Evolutionary conservation across 331 rosid genomes (phyloP).

Genomic region (Malus hybrid): DNA sequence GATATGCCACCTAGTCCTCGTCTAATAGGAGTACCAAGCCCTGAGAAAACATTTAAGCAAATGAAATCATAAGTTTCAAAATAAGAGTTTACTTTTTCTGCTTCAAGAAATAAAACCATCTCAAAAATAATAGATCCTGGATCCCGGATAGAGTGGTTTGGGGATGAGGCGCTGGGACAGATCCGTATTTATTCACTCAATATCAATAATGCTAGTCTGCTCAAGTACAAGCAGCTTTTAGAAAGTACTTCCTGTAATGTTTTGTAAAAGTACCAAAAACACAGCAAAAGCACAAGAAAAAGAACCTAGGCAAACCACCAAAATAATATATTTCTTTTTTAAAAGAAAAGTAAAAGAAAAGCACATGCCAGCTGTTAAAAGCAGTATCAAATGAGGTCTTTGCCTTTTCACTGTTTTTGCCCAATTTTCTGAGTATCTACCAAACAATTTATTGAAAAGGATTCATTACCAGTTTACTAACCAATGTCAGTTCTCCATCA

Average conservation of each 20-base stretch:
- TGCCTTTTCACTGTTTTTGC: background rate
- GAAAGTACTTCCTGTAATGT: background rate
- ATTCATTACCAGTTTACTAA: background rate
- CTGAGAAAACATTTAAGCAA: constrained; percentile 21
- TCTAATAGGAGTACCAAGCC: constrained; percentile 82
- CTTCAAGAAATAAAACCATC: background rate
- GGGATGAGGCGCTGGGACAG: too few relatives aligned
- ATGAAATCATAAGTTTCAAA: constrained; percentile 5
- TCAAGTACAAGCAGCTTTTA: background rate
- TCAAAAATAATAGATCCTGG: background rate
- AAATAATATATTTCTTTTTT: background rate
- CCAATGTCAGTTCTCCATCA: background rate
- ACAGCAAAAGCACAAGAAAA: background rate
- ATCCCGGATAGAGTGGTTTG: background rate
- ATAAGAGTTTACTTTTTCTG: background rate
- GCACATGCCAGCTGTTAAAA: background rate
- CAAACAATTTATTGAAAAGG: background rate
- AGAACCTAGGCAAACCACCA: background rate
- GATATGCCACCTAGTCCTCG: constrained; percentile 92
- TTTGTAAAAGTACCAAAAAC: background rate
- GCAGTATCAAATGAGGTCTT: background rate
- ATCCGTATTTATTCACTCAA: background rate
- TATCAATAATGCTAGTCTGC: background rate
- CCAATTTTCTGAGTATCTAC: background rate
- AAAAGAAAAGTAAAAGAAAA: background rate